Base-by-base conservation (phyloP, 768 basidiomycete species). In the Podaxis rugospora region DNA sequence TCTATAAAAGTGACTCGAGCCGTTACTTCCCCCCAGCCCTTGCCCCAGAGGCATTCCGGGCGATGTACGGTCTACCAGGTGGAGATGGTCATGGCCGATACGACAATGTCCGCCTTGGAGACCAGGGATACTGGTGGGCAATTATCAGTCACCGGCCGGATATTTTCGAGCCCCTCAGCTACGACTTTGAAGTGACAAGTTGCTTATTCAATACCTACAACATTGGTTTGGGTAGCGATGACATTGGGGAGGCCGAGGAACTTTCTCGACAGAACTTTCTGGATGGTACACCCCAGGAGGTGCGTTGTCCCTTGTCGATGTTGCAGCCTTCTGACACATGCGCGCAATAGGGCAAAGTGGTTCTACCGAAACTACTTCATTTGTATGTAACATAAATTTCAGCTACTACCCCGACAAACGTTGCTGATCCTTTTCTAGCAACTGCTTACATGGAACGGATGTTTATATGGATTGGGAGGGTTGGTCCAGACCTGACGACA, bases 81-180 rank as follows among this genome's bases (percentile, higher is more conserved):
- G 68, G 67, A 18, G 70, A 71, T 11, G 69, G 66, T 1, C 62
- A 68, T 51, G 79, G 77, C 1, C 72, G 68, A 14, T 80, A 80
- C 60, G 66, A 74, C 47, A 76, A 78, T 62, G 80, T 78, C 3
- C 76, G 74, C n/a, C 74, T 83, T 35, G 80, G 80, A 39, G 81
- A 82, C 65, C 80, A 83, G 67, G 78, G 78, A 3, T 83, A 79
- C 62, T 83, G 79, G 79, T 83, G 80, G 80, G 80, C 81, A 51
- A 79, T 83, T 62, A 75, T 81, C n/a, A 73, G 74, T 61, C 68
- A 78, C 60, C 72, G 71, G 39, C 71, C 68, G 13, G 76, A 79
- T 37, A 65, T 82, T 6, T 78, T 76, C 59, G 71, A 75, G 63
- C 79, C 75, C 42, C 66, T 83, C 56, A 70, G 69, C 58, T 79